A percentile compares a stretch with the other conserved stretches of the same genome.
phyloP scores from a whole-genome alignment of 768 basidiomycete genomes.

The Tephrocybe sp. region DNA sequence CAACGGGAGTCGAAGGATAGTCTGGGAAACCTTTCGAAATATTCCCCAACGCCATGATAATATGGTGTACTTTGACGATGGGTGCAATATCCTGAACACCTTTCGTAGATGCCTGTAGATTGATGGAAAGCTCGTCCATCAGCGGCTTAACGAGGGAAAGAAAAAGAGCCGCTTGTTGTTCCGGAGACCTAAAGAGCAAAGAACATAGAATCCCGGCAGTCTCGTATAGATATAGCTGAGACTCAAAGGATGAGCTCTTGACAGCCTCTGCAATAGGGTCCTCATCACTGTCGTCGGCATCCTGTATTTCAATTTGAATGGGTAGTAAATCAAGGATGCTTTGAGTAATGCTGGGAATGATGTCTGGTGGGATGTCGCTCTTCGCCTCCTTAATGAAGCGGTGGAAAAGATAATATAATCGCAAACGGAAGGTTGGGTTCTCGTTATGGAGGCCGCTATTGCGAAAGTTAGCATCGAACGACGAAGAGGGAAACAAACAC shows the following conservation, averaged over 20 bases:
- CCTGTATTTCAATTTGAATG: constrained; percentile 75
- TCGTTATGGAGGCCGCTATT: constrained; percentile 82
- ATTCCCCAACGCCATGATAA: constrained; percentile 91
- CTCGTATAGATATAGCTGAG: constrained; percentile 95
- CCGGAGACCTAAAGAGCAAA: constrained; percentile 60
- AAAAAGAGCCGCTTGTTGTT: constrained; percentile 65
- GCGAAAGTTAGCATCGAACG: background rate
- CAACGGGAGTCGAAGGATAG: constrained; percentile 61
- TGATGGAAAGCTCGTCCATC: constrained; percentile 64
- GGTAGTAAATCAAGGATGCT: constrained; percentile 74
- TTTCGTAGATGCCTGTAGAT: constrained; percentile 52
- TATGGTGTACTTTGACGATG: constrained; percentile 88
- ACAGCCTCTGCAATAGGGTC: constrained; percentile 81
- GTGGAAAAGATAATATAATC: constrained; percentile 90
- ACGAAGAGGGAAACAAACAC: background rate
- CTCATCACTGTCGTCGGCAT: constrained; percentile 67
- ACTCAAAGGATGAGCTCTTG: constrained; percentile 73
- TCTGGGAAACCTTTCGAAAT: constrained; percentile 97
- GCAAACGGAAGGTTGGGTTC: constrained; percentile 63
- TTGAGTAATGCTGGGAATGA: constrained; percentile 70
- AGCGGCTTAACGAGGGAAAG: constrained; percentile 82
- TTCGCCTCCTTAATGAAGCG: constrained; percentile 85
- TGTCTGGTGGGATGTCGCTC: constrained; percentile 70
- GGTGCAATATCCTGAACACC: constrained; percentile 66
- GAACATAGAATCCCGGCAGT: constrained; percentile 83